Percentiles rank a stretch among this genome's conserved stretches.
Conservation (phyloP, 495 filamentous ascomycete species). For the Friedmanniomyces simplex region DNA sequence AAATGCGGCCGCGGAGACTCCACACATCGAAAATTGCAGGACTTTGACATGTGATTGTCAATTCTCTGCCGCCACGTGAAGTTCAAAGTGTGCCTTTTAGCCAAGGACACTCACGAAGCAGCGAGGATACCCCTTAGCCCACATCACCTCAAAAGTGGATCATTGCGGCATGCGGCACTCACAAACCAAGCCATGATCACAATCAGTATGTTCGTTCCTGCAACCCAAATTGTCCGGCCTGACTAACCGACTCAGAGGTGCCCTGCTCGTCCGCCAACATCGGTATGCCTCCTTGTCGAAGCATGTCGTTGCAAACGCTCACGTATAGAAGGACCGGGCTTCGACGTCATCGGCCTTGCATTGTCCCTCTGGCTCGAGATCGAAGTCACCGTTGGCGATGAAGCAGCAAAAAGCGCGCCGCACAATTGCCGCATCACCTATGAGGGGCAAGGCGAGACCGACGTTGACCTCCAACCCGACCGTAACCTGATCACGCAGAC, state of each 20-base stretch:
- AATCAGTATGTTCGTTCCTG: slow-evolving; percentile 9
- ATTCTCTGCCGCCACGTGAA: too few species aligned
- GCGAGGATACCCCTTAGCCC: too few species aligned
- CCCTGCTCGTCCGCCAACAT: slow-evolving; percentile 95
- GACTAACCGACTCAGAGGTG: slow-evolving; percentile 23
- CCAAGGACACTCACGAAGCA: too few species aligned
- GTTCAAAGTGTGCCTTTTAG: too few species aligned
- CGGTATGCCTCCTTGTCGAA: slow-evolving; percentile 33
- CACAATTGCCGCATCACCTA: slow-evolving; percentile 86
- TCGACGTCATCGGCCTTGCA: slow-evolving; percentile 93
- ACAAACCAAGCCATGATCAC: slow-evolving; percentile 9
- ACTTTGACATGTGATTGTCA: too few species aligned
- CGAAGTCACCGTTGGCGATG: slow-evolving; percentile 51
- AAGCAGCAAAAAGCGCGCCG: slow-evolving; percentile 43
- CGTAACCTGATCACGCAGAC: slow-evolving; percentile 84
- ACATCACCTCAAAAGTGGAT: neutral
- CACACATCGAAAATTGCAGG: too few species aligned
- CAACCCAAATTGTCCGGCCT: neutral
- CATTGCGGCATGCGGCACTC: neutral
- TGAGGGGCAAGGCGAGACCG: slow-evolving; percentile 68
- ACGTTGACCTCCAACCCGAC: slow-evolving; percentile 67
- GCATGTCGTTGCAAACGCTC: neutral
- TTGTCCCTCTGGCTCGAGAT: slow-evolving; percentile 85
- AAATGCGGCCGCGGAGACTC: too few species aligned
- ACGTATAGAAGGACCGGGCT: slow-evolving; percentile 55